phyloP scores from a whole-genome alignment of 805 yeast species.

The Blastobotrys muscicola region DNA sequence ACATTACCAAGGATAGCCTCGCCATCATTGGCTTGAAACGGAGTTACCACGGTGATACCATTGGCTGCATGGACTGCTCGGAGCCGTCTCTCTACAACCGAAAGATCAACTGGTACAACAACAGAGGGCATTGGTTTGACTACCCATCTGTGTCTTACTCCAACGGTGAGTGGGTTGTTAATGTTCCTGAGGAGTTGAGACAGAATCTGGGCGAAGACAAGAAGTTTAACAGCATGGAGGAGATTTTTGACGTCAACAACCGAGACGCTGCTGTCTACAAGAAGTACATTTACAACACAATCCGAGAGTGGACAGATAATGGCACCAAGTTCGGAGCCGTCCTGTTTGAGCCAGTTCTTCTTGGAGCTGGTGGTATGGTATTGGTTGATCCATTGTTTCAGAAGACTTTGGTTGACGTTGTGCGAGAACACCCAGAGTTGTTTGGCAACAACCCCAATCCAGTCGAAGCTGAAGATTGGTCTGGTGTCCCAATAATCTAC shows the following conservation, averaged over 20 bases:
- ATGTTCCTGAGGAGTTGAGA: conserved; percentile 10
- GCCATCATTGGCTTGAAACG: conserved; percentile 18
- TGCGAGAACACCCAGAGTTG: conserved; percentile 9
- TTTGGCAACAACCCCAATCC: conserved; percentile 4
- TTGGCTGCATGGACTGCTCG: conserved; percentile 20
- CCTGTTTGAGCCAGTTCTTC: conserved; percentile 18
- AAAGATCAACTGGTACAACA: conserved; percentile 19
- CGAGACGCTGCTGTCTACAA: conserved; percentile 8
- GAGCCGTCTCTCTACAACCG: conserved; percentile 20
- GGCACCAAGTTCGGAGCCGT: conserved; percentile 21
- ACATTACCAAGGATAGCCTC: conserved; percentile 6
- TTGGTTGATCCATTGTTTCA: conserved; percentile 19
- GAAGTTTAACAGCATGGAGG: conserved; percentile 8
- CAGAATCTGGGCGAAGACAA: conserved; percentile 2
- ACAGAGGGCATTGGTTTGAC: conserved; percentile 20
- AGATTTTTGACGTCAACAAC: conserved; percentile 10
- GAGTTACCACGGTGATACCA: conserved; percentile 22
- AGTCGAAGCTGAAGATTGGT: conserved; percentile 8
- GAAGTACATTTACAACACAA: conserved; percentile 9
- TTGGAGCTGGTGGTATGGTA: conserved; percentile 24
- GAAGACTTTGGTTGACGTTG: conserved; percentile 15
- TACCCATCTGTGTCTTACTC: conserved; percentile 16
- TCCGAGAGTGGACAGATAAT: conserved; percentile 5
- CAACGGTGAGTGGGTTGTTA: conserved; percentile 16
- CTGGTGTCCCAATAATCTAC: conserved; percentile 18